phyloP scores from a whole-genome alignment of 2,329 filamentous ascomycete genomes.

The Fusarium decemcellulare region DNA sequence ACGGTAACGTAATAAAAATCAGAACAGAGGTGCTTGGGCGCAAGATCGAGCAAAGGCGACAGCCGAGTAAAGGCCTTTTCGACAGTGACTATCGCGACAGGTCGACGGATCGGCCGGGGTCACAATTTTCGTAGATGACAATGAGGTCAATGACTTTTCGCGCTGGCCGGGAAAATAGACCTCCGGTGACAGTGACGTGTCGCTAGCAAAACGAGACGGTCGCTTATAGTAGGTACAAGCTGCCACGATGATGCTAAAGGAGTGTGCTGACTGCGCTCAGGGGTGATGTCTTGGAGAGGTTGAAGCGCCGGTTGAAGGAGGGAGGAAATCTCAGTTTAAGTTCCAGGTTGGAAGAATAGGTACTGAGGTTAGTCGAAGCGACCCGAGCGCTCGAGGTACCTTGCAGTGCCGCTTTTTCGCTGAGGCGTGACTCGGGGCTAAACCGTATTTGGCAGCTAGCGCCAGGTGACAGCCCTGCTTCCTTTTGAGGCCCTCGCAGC shows the following conservation, averaged over 20 bases:
- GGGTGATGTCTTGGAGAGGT: constrained; percentile 33
- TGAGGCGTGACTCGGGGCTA: constrained; percentile 41
- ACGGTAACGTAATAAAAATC: constrained; percentile 1
- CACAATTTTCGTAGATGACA: constrained; percentile 40
- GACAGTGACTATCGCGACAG: constrained; percentile 18
- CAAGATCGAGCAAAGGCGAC: constrained; percentile 16
- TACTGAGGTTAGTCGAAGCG: constrained; percentile 30
- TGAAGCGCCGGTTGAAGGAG: constrained; percentile 33
- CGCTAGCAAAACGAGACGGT: constrained; percentile 26
- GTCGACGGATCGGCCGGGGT: constrained; percentile 25
- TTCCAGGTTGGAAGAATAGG: no score
- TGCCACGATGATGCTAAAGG: constrained; percentile 26
- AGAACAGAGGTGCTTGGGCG: background rate
- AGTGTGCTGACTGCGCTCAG: constrained; percentile 27
- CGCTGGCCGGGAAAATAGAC: constrained; percentile 29
- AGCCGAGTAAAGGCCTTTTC: constrained; percentile 6
- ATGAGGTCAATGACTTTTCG: constrained; percentile 31
- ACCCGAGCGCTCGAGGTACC: constrained; percentile 38
- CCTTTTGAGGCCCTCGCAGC: background rate
- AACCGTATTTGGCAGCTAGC: constrained; percentile 17
- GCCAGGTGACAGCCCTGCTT: constrained; percentile 34
- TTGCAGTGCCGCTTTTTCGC: constrained; percentile 35
- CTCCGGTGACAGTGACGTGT: constrained; percentile 36
- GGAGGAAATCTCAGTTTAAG: constrained; percentile 34
- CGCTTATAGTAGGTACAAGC: constrained; percentile 28